A percentile compares a stretch with the other conserved stretches of the same genome.
Evolutionary conservation across 805 yeast species (phyloP).

Genomic region (Metschnikowia lachancei): DNA sequence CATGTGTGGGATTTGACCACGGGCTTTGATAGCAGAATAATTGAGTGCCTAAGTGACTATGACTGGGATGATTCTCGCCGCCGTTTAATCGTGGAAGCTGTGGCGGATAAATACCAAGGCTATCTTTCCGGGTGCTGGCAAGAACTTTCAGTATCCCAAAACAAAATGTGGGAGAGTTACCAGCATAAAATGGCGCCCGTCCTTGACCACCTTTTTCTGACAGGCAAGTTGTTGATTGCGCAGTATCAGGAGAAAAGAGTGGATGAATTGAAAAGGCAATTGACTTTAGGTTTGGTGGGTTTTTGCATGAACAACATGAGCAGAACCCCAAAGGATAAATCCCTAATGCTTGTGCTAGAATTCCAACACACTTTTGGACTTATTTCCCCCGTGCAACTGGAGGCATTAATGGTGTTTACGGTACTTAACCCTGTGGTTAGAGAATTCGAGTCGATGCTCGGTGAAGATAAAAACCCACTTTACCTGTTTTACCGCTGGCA

Average conservation of each 20-base stretch:
- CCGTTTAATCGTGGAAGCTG: conserved; percentile 3
- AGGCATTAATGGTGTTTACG: conserved; percentile 28
- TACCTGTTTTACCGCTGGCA: conserved; percentile 32
- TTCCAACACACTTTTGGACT: conserved; percentile 1
- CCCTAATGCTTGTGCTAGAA: background rate
- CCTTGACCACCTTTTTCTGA: conserved; percentile 7
- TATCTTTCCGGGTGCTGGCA: conserved; percentile 1
- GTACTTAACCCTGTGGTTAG: conserved; percentile 37
- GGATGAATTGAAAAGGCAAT: background rate
- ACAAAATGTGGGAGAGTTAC: background rate
- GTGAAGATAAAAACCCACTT: background rate
- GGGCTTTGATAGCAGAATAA: conserved; percentile 8
- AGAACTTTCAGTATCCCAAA: background rate
- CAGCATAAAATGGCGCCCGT: background rate
- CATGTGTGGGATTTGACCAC: conserved; percentile 5
- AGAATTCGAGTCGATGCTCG: background rate
- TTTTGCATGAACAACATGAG: background rate
- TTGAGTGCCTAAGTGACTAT: conserved; percentile 12
- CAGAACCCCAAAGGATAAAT: background rate
- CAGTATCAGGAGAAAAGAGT: conserved; percentile 4
- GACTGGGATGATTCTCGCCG: conserved; percentile 6
- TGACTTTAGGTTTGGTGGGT: background rate
- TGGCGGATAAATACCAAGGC: conserved; percentile 6
- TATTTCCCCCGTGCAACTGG: conserved; percentile 10
- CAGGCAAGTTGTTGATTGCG: conserved; percentile 1